These are phyloP conservation scores for Lenwebbia sp. DNA, from an alignment of 345 rosid species.

Conservation along the genomic window DNA sequence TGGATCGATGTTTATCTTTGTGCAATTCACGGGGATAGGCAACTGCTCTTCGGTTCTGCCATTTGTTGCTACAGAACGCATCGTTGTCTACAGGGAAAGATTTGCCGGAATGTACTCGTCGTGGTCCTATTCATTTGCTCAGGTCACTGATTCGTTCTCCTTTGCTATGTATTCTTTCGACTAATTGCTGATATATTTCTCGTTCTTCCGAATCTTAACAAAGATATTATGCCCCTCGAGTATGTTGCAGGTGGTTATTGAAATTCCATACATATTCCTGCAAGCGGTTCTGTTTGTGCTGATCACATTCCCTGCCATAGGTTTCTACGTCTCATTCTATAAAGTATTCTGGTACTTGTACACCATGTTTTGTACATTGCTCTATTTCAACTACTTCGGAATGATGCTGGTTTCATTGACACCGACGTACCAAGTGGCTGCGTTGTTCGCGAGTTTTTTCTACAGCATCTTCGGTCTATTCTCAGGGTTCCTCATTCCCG, in stretches of 20 bases:
- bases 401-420: conserved; percentile 36
- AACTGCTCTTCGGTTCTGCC: conserved; percentile 36
- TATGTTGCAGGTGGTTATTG: conserved; percentile 20
- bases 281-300: conserved; percentile 21
- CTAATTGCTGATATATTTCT: neutral
- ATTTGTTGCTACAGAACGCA: conserved; percentile 33
- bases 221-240: neutral
- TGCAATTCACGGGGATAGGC: conserved; percentile 23
- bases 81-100: conserved; percentile 46
- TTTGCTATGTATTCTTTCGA: neutral
- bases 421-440: conserved; percentile 23
- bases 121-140: conserved; percentile 48
- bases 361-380: conserved; percentile 24
- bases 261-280: conserved; percentile 28
- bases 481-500: conserved; percentile 38
- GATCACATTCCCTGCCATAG: conserved; percentile 28
- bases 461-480: conserved; percentile 19
- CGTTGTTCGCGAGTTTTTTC: conserved; percentile 14
- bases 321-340: conserved; percentile 21
- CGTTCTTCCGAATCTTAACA: neutral
- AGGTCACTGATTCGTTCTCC: conserved; percentile 18
- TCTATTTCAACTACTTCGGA: conserved; percentile 34
- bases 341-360: conserved; percentile 36
- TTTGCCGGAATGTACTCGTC: conserved; percentile 62
- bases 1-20: conserved; percentile 30